Conservation (phyloP, 2,329 filamentous ascomycete species). For the Trichothecium roseum region DNA sequence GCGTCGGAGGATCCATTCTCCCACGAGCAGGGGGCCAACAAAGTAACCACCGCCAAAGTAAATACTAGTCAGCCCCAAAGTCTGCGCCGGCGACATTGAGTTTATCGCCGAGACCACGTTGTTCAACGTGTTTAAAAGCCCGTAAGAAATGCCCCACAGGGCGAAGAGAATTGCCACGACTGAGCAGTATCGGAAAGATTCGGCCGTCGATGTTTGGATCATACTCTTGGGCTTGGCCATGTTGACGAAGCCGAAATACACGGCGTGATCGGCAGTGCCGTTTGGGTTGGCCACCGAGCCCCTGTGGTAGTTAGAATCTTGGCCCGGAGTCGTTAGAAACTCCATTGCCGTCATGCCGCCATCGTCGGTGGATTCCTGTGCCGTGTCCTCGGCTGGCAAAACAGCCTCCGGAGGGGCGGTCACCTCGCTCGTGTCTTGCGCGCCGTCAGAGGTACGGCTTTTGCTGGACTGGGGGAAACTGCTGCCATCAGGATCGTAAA, state of each 20-base stretch:
- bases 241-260: conserved; percentile 72
- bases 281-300: background rate
- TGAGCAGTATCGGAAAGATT: conserved; percentile 62
- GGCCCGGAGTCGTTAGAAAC: conserved; percentile 34
- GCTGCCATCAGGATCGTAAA: conserved; percentile 40
- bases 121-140: conserved; percentile 74
- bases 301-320: conserved; percentile 11
- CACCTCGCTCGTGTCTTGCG: background rate
- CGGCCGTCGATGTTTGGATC: conserved; percentile 49
- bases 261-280: conserved; percentile 24
- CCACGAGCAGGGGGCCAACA: conserved; percentile 58
- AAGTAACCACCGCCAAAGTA: conserved; percentile 66
- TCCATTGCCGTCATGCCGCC: conserved; percentile 27
- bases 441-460: background rate
- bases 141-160: conserved; percentile 85
- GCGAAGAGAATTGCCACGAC: conserved; percentile 76
- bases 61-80: conserved; percentile 55
- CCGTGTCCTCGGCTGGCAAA: background rate
- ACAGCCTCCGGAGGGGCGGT: background rate
- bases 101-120: conserved; percentile 54
- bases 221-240: conserved; percentile 60
- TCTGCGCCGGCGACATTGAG: conserved; percentile 49
- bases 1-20: conserved; percentile 58
- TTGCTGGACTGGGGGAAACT: conserved; percentile 10
- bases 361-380: conserved; percentile 9